Base-by-base conservation (phyloP, 768 basidiomycete genomes). In the Mycena maculata region DNA sequence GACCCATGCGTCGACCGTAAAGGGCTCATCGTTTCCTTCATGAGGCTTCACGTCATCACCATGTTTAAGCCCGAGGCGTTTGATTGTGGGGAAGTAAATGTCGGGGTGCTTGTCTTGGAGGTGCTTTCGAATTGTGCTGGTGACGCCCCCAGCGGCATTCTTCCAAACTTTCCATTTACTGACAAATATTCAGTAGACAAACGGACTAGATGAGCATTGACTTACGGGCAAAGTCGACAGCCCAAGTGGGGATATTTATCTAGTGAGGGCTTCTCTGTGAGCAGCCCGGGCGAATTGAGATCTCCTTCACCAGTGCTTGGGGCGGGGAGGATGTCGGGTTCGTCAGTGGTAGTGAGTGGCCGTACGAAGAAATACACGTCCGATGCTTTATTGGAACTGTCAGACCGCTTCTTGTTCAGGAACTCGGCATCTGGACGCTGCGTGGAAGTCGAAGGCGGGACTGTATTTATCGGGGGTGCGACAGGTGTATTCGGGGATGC, bases 1-100 rank as follows among this genome's bases (percentile, higher is more conserved):
- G 9, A 65, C 47, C 55, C 74, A 77, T n/a, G 54, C 72, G 0
- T 76, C 75, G 6, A 76, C n/a, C 1, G 70, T 58, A 52, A 76
- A 78, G 23, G 44, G 54, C 44, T 60, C 64, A 16, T 36, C 33
- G 4, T 60, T 25, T 0, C 30, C 5, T 36, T 20, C 44, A 25
- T 22, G 48, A 23, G 28, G 8, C 22, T 20, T 18, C 22, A 41
- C 3, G 42, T 36, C 47, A 47, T 47, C 12, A 2, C 23, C n/a
- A 33, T 55, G 53, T 60, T 63, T 65, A 1, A 62, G 38, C 15
- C 59, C 50, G 22, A 57, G 42, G 23, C 38, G 44, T 41, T 52
- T 31, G 47, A 55, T 41, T 13, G 33, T 49, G 16, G 47, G 33
- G 23, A 58, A 49, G 45, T 72, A 78, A 9, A 69, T 59, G 5